phyloP scores from a whole-genome alignment of 148 eudicot species.

The Polygonum aviculare region DNA sequence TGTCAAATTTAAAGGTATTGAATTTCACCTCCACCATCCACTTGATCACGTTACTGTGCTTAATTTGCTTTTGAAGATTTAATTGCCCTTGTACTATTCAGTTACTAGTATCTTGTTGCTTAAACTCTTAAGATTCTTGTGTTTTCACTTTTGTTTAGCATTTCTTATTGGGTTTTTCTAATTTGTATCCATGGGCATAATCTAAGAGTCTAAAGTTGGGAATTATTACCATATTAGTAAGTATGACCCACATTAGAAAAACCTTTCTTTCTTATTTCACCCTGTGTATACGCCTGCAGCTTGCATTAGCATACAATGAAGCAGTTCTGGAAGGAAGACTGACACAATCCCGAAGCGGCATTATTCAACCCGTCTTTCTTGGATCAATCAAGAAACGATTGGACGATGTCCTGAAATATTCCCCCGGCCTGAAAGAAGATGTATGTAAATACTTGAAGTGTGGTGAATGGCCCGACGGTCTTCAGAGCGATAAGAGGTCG shows the following conservation, averaged over 20 bases:
- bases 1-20: constrained; percentile 68
- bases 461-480: constrained; percentile 63
- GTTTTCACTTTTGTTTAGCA: too few species aligned
- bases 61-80: not conserved
- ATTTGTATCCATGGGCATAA: too few species aligned
- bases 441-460: constrained; percentile 37
- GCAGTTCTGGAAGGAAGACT: constrained; percentile 53
- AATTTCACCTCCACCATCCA: not conserved
- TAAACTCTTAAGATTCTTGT: too few species aligned
- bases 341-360: constrained; percentile 43
- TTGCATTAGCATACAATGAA: constrained; percentile 82
- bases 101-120: not conserved
- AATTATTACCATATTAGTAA: too few species aligned
- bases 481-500: constrained; percentile 25
- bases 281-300: constrained; percentile 27
- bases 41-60: not conserved
- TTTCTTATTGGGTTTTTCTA: too few species aligned
- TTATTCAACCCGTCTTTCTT: constrained; percentile 64
- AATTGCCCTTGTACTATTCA: not conserved
- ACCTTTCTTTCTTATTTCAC: not conserved
- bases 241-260: too few species aligned
- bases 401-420: constrained; percentile 44
- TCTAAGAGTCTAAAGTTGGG: too few species aligned
- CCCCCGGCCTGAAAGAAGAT: constrained; percentile 22
- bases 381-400: constrained; percentile 76